These are phyloP conservation scores for Pyracantha coccinea DNA, from an alignment of 331 rosid genomes.

Conservation along the genomic window DNA sequence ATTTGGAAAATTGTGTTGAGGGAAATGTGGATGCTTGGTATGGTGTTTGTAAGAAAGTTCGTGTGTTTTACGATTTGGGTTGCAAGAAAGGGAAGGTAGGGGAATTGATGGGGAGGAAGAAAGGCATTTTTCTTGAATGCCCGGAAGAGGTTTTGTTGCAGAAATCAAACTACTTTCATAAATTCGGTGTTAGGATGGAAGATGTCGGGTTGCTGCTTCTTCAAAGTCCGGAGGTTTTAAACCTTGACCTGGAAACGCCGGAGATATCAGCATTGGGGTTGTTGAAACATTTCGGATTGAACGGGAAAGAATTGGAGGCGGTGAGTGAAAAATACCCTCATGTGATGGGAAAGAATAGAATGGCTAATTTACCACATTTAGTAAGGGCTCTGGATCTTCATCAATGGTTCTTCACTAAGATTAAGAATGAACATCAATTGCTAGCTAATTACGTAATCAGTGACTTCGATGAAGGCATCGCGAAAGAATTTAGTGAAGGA, in stretches of 20 bases:
- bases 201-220: slow-evolving; percentile 48
- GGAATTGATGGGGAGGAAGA: slow-evolving; percentile 41
- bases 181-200: slow-evolving; percentile 44
- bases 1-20: slow-evolving; percentile 41
- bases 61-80: slow-evolving; percentile 51
- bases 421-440: slow-evolving; percentile 39
- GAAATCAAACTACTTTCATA: slow-evolving; percentile 39
- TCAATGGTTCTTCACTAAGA: slow-evolving; percentile 56
- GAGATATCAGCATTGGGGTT: slow-evolving; percentile 47
- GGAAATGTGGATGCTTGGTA: slow-evolving; percentile 55
- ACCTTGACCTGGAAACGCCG: slow-evolving; percentile 32
- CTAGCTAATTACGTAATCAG: slow-evolving; percentile 28
- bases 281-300: slow-evolving; percentile 56
- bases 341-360: slow-evolving; percentile 51
- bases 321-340: slow-evolving; percentile 32
- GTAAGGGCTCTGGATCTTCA: slow-evolving; percentile 71
- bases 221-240: slow-evolving; percentile 40
- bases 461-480: slow-evolving; percentile 30
- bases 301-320: slow-evolving; percentile 18
- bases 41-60: slow-evolving; percentile 45
- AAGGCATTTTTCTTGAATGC: slow-evolving; percentile 30
- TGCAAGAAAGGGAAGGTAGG: slow-evolving; percentile 31
- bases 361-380: slow-evolving; percentile 61
- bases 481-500: slow-evolving; percentile 24
- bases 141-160: slow-evolving; percentile 34